Evolutionary conservation across 495 filamentous ascomycete species (phyloP).

Genomic region (Saxophila tyrrhenica): DNA sequence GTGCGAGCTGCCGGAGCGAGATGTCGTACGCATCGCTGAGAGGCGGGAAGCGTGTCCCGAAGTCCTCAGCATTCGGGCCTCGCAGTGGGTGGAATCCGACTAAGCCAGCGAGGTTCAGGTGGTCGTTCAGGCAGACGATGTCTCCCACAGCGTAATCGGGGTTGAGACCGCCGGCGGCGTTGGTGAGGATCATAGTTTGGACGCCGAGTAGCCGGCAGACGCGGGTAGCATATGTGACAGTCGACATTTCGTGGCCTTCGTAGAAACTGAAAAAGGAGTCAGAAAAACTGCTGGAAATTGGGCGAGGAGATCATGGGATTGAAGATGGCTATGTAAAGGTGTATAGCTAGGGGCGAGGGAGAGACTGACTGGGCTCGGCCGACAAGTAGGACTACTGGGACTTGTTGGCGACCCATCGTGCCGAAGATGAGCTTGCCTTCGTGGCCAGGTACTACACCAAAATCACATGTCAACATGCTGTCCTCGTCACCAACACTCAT

Average conservation of each 20-base stretch:
- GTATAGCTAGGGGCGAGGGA: conserved; percentile 2
- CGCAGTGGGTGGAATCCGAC: conserved; percentile 59
- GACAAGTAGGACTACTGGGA: conserved; percentile 59
- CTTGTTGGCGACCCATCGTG: conserved; percentile 39
- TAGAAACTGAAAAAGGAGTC: conserved; percentile 47
- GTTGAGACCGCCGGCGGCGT: conserved; percentile 66
- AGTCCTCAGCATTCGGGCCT: conserved; percentile 56
- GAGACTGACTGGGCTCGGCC: conserved; percentile 61
- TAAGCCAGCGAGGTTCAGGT: conserved; percentile 64
- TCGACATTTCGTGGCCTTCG: conserved; percentile 60
- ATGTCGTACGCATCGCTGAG: conserved; percentile 71
- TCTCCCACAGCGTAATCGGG: conserved; percentile 58
- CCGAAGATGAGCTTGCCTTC: conserved; percentile 67
- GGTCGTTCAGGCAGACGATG: conserved; percentile 63
- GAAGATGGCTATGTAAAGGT: neutral
- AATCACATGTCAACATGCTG: neutral
- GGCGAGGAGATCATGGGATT: neutral
- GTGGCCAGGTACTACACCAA: conserved; percentile 50
- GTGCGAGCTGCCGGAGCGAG: conserved; percentile 47
- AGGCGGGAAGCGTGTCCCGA: conserved; percentile 60
- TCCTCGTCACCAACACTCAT: neutral
- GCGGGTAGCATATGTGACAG: conserved; percentile 57
- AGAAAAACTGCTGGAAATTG: neutral
- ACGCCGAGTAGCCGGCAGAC: conserved; percentile 60
- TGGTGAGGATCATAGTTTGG: conserved; percentile 58